Evolutionary conservation across 805 yeast species (phyloP).

Genomic region (Saturnispora quitensis): DNA sequence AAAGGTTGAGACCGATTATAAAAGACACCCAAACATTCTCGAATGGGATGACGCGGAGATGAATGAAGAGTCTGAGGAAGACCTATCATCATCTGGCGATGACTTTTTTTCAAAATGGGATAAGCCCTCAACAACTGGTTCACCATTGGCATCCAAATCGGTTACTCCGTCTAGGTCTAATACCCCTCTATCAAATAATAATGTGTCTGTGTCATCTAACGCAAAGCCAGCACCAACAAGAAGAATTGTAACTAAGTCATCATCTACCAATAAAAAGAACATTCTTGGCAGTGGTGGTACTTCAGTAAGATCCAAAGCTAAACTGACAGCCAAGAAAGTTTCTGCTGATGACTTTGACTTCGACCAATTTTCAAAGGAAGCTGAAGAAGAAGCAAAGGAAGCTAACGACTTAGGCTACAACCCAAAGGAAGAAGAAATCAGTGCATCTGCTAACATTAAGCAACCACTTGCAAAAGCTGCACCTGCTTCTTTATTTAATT

Average conservation of each 20-base stretch:
- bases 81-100: conserved; percentile 42
- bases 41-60: conserved; percentile 45
- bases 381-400: conserved; percentile 73
- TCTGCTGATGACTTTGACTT: conserved; percentile 43
- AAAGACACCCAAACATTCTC: conserved; percentile 61
- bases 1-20: conserved; percentile 57
- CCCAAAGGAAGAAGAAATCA: conserved; percentile 26
- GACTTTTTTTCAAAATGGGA: conserved; percentile 92
- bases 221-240: conserved; percentile 23
- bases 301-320: conserved; percentile 43
- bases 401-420: conserved; percentile 45
- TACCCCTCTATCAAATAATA: conserved; percentile 17
- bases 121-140: conserved; percentile 51
- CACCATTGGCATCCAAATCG: conserved; percentile 39
- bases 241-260: conserved; percentile 25
- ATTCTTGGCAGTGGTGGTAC: conserved; percentile 29
- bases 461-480: conserved; percentile 21
- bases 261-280: conserved; percentile 19
- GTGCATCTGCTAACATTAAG: conserved; percentile 11
- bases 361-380: conserved; percentile 63
- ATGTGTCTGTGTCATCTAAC: conserved; percentile 15
- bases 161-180: conserved; percentile 31
- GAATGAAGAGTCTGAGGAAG: conserved; percentile 41
- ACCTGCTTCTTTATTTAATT: conserved; percentile 9
- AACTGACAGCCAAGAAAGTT: conserved; percentile 50